These are phyloP conservation scores for Rossbeevera mucosa DNA, from an alignment of 768 basidiomycete genomes.

Conservation along the genomic window DNA sequence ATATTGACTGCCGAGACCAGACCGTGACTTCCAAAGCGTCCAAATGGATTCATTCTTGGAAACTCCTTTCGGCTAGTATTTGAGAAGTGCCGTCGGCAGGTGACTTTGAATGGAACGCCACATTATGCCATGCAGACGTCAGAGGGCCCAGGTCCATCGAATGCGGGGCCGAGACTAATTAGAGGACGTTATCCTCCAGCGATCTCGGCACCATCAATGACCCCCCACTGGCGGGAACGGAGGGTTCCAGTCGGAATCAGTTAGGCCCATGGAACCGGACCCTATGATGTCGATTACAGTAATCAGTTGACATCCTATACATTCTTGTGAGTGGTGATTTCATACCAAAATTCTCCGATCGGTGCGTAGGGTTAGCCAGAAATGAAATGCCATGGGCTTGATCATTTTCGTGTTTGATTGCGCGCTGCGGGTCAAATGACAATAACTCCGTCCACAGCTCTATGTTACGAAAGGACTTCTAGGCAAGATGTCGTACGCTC, in stretches of 20 bases:
- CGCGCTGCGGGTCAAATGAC: neutral
- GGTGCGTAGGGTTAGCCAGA: neutral
- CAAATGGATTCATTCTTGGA: no score
- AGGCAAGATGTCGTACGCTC: neutral
- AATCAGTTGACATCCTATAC: neutral
- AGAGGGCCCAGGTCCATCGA: neutral
- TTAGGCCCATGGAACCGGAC: neutral
- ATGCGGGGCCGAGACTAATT: neutral
- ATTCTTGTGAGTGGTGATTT: neutral
- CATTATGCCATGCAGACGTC: neutral
- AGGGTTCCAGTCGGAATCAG: neutral
- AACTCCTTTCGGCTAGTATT: no score
- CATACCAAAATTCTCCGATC: neutral
- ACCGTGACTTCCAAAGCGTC: no score
- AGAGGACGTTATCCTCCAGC: slow-evolving; percentile 15
- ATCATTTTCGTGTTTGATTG: neutral
- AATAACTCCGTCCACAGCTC: neutral
- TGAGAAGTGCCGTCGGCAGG: neutral
- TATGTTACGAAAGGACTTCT: neutral
- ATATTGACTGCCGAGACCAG: no score
- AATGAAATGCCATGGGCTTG: neutral
- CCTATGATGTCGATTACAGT: neutral
- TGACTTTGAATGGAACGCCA: neutral
- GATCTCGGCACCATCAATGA: neutral
- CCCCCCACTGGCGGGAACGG: neutral